phyloP scores from a whole-genome alignment of 805 yeast genomes.

The Ascoidea asiatica region DNA sequence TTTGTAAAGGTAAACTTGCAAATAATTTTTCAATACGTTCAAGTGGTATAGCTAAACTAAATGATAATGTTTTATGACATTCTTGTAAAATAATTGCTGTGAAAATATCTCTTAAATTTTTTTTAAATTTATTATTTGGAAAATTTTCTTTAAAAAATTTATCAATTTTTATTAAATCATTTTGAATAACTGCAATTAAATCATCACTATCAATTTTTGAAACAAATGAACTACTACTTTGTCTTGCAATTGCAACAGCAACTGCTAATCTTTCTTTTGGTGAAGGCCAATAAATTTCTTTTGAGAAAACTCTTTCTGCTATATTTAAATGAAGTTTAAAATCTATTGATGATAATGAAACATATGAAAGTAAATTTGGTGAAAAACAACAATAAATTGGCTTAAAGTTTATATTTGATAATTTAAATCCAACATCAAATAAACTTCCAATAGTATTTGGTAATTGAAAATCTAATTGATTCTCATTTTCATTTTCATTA shows the following conservation, averaged over 20 bases:
- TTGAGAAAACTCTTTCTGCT: neutral
- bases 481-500: neutral
- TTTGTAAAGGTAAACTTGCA: conserved; percentile 67
- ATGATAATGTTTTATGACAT: conserved; percentile 61
- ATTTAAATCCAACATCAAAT: conserved; percentile 40
- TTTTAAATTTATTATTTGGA: conserved; percentile 12
- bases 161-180: conserved; percentile 22
- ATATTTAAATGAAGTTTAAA: conserved; percentile 10
- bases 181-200: conserved; percentile 40
- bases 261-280: conserved; percentile 16
- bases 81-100: conserved; percentile 40
- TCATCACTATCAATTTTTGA: conserved; percentile 59
- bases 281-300: conserved; percentile 2
- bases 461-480: too few relatives aligned
- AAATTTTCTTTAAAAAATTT: conserved; percentile 1
- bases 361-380: conserved; percentile 34
- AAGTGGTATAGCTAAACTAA: conserved; percentile 53
- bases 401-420: conserved; percentile 22
- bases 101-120: too few relatives aligned
- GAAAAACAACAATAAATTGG: conserved; percentile 30
- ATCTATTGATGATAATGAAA: conserved; percentile 16
- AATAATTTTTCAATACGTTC: conserved; percentile 68
- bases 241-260: conserved; percentile 47
- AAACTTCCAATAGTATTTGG: conserved; percentile 26
- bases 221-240: conserved; percentile 62